Conservation (phyloP, 2,329 filamentous ascomycete genomes). For the Colletotrichum shisoi region DNA sequence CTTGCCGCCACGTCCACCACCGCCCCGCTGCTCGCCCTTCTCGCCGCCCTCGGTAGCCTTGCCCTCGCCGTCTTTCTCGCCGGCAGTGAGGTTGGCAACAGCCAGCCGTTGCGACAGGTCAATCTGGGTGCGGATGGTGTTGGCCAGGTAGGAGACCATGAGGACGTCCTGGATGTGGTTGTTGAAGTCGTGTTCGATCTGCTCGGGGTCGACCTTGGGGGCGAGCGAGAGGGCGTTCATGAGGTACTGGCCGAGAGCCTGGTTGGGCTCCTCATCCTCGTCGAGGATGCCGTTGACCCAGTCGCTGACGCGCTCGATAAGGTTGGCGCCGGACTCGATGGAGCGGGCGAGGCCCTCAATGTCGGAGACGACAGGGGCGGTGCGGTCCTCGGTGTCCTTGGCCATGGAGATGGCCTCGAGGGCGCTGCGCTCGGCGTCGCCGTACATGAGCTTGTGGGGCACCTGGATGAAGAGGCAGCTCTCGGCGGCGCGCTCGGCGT, state of each 20-base stretch:
- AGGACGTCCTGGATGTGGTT: slow-evolving; percentile 99
- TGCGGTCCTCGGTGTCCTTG: slow-evolving; percentile 78
- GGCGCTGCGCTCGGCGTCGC: slow-evolving; percentile 70
- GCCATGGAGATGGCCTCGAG: slow-evolving; percentile 86
- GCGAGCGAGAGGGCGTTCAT: slow-evolving; percentile 92
- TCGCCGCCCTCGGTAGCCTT: slow-evolving; percentile 56
- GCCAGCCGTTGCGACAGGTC: slow-evolving; percentile 95
- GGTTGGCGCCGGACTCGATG: slow-evolving; percentile 84
- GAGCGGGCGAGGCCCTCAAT: slow-evolving; percentile 88
- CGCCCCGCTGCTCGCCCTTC: slow-evolving; percentile 56
- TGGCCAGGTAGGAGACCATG: slow-evolving; percentile 96
- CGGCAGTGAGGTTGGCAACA: slow-evolving; percentile 69
- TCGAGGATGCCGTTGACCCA: slow-evolving; percentile 95
- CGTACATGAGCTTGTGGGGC: slow-evolving; percentile 91
- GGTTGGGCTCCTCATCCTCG: slow-evolving; percentile 88
- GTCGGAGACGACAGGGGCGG: slow-evolving; percentile 79
- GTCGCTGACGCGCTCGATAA: slow-evolving; percentile 88
- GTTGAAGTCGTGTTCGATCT: slow-evolving; percentile 99
- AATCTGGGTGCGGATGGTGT: slow-evolving; percentile 98
- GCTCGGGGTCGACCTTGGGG: slow-evolving; percentile 88
- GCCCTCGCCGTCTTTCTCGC: slow-evolving; percentile 60
- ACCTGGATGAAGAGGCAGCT: slow-evolving; percentile 98
- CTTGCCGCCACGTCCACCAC: slow-evolving; percentile 54
- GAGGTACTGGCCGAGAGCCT: slow-evolving; percentile 90
- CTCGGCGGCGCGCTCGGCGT: slow-evolving; percentile 91